Base-by-base conservation (phyloP, 169 alveolate species). In the Eimeria acervulina region DNA sequence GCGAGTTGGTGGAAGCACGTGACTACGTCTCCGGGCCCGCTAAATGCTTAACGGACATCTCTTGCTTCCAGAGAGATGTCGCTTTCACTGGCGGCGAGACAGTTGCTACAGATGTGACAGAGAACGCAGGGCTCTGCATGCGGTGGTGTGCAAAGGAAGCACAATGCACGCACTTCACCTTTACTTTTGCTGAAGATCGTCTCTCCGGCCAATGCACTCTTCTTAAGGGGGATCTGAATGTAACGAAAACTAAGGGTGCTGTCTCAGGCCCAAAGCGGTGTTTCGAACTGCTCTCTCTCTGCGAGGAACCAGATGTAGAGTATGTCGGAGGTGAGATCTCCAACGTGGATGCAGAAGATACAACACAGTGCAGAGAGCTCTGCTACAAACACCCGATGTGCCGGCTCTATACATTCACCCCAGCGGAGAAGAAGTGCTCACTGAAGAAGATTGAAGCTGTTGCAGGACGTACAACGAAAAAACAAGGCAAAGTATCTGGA, bases 21-120 rank as follows among this genome's bases (percentile, higher is more conserved):
- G 33, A 44, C 72, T 63, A 28, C 47, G 74, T 83, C n/a, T 83
- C 91, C 15, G 91, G 91, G 0, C 70, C 70, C 44, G 23, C 42
- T 2, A 10, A 10, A 8, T 83, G 91, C 51, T 8, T 28, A 8
- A 26, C 31, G 2, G 74, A 23, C 8, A 51, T 4, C 31, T 23
- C 91, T n/a, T 83, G 91, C 31, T 28, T n/a, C 47, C 12, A 7
- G 21, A 0, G 28, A 33, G 31, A 38, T 33, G 13, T 21, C 1
- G 4, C 31, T 12, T 83, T 51, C 17, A 13, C 2, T n/a, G 74
- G 74, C 4, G 74, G 91, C 26, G 28, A 52, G 40, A 42, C 59
- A 0, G 13, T 83, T 28, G 6, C 8, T 10, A 51, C 23, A 66
- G 51, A 15, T 26, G 3, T 51, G 28, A 15, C 74, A 44, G 28